Conservation (phyloP, 495 filamentous ascomycete genomes). For the Aspergillus cavernicola region DNA sequence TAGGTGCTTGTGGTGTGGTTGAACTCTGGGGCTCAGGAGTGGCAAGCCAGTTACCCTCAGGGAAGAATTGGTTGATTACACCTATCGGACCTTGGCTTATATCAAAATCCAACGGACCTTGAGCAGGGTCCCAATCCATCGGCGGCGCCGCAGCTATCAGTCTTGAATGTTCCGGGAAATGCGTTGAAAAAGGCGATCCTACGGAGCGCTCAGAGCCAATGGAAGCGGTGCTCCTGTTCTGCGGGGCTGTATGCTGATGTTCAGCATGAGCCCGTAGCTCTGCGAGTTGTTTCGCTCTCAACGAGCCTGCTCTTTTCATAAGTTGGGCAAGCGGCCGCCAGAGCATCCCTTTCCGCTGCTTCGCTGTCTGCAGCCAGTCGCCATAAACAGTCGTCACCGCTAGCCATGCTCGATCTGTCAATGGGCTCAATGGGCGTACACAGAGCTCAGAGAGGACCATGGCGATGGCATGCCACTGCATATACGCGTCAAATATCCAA, state of each 20-base stretch:
- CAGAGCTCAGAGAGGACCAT: constrained; percentile 73
- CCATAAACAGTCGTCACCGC: constrained; percentile 62
- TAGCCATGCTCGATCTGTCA: constrained; percentile 78
- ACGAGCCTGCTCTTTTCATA: constrained; percentile 57
- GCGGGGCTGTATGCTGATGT: constrained; percentile 2
- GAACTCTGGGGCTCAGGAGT: constrained; percentile 6
- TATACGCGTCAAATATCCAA: constrained; percentile 80
- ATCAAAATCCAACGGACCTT: constrained; percentile 25
- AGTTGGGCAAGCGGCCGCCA: constrained; percentile 74
- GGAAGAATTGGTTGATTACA: constrained; percentile 30
- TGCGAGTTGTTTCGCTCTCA: constrained; percentile 30
- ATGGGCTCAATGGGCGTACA: constrained; percentile 60
- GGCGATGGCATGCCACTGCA: constrained; percentile 78
- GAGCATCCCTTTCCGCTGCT: constrained; percentile 58
- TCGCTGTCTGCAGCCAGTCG: constrained; percentile 47
- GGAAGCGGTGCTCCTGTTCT: constrained; percentile 14
- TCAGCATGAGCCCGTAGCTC: constrained; percentile 27
- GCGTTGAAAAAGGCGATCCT: constrained; percentile 9
- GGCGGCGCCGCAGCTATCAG: constrained; percentile 2
- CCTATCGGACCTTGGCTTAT: constrained; percentile 28
- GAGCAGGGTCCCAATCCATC: background rate
- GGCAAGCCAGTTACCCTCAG: constrained; percentile 27
- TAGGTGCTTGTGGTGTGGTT: constrained; percentile 2
- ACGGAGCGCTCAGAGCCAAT: constrained; percentile 3
- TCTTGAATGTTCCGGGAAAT: constrained; percentile 5